These are phyloP conservation scores for Cercospora beticola DNA, from an alignment of 2,329 filamentous ascomycete species.

Conservation along the genomic window DNA sequence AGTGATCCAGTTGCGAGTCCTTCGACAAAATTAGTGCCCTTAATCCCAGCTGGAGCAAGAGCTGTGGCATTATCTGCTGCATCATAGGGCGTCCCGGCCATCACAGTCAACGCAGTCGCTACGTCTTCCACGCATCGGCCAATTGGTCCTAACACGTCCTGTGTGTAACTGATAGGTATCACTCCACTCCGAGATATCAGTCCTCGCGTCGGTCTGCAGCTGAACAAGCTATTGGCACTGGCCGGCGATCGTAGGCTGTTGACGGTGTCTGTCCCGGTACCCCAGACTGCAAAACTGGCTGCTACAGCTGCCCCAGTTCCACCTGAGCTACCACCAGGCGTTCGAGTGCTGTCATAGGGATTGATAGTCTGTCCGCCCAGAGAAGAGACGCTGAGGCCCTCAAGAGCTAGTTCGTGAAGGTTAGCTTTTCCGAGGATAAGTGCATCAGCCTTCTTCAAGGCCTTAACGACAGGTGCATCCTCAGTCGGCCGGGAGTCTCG, in stretches of 20 bases:
- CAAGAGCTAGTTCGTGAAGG: slow-evolving; percentile 63
- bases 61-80: slow-evolving; percentile 54
- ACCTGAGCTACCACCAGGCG: slow-evolving; percentile 64
- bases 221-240: slow-evolving; percentile 60
- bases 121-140: slow-evolving; percentile 36
- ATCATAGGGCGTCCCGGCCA: slow-evolving; percentile 54
- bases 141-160: slow-evolving; percentile 38
- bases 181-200: slow-evolving; percentile 34
- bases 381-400: slow-evolving; percentile 63
- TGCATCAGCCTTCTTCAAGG: slow-evolving; percentile 37
- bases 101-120: slow-evolving; percentile 35
- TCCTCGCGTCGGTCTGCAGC: slow-evolving; percentile 52
- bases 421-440: slow-evolving; percentile 39
- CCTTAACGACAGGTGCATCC: slow-evolving; percentile 35
- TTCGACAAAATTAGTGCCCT: slow-evolving; percentile 50
- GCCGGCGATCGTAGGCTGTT: slow-evolving; percentile 64
- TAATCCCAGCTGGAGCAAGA: slow-evolving; percentile 44
- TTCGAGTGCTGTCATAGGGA: slow-evolving; percentile 65
- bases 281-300: slow-evolving; percentile 56
- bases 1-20: slow-evolving; percentile 41
- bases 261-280: slow-evolving; percentile 45
- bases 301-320: slow-evolving; percentile 63
- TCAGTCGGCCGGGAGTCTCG: slow-evolving; percentile 47
- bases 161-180: slow-evolving; percentile 37
- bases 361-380: slow-evolving; percentile 65